Evolutionary conservation across 2,329 filamentous ascomycete genomes (phyloP), one percentile per base, ranked within the genome.

Genomic region (Ceratocystis papillata): DNA sequence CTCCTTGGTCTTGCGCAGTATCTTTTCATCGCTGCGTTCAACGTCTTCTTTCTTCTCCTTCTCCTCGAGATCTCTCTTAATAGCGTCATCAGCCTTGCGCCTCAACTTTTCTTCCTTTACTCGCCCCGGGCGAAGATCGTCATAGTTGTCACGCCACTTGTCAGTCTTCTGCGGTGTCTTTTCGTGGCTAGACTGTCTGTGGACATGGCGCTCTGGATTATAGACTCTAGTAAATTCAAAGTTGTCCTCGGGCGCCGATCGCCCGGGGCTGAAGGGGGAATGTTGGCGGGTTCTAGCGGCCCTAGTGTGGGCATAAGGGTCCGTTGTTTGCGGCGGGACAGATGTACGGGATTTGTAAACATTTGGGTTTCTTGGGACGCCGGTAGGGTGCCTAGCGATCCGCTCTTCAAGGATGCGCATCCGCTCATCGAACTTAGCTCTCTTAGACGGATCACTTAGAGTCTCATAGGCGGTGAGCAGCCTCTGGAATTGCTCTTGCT

Each of bases 391-490:
- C 67, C 78, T 78, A 68, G 76, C 71, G 71, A 79, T 77, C 69
- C 74, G 74, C 71, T 77, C 75, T 64, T 72, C 71, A 69, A 77
- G 72, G 82, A 55, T 50, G 8, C 62, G 66, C 69, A 87, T 79
- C 73, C 87, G 82, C 64, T 90, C 85, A 76, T 97, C 90, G 75
- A 96, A 96, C 70, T 86, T 85, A 67, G 79, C 76, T 68, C 90
- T 81, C 73, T 87, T 84, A 5, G 78, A 80, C 33, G 93, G 88
- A 73, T 96, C 87, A 72, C 85, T 89, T 68, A 99, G 83, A 37
- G 94, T 80, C 76, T 97, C 94, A 76, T 96, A 99, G 63, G 94
- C 92, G 71, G 92, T 85, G 75, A 96, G 92, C 44, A 97, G 89
- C 74, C 85, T 86, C 76, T 96, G 91, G 73, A 97, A 99, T 76